These are phyloP conservation scores for Chlamydomonas eustigma DNA, from an alignment of 139 green algal genomes.

Conservation along the genomic window DNA sequence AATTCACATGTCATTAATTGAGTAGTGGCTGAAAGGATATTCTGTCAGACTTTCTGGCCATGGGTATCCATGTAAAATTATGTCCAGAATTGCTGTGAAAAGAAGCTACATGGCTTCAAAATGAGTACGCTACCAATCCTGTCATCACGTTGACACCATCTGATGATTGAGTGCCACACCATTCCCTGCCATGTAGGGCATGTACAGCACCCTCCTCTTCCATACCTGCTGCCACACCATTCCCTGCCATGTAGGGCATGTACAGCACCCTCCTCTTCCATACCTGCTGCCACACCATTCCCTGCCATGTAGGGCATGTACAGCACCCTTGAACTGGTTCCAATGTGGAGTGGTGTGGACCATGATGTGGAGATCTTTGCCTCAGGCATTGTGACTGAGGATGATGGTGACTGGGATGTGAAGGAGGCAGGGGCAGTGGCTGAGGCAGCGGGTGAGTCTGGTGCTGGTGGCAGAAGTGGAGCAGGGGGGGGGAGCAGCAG, in stretches of 20 bases:
- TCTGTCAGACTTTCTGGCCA: too few species aligned
- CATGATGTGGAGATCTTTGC: conserved; percentile 81
- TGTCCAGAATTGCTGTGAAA: too few species aligned
- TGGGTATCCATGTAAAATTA: too few species aligned
- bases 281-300: neutral
- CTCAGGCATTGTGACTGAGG: conserved; percentile 57
- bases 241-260: too few species aligned
- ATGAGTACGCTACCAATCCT: too few species aligned
- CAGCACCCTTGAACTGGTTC: conserved; percentile 83
- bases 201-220: neutral
- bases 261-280: neutral
- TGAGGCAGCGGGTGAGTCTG: conserved; percentile 23
- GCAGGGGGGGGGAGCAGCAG: neutral
- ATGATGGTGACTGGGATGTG: conserved; percentile 66
- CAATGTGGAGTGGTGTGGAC: conserved; percentile 79
- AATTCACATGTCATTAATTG: too few species aligned
- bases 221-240: too few species aligned
- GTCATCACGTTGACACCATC: too few species aligned
- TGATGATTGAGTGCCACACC: too few species aligned
- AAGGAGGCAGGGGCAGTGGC: conserved; percentile 5
- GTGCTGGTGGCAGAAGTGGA: conserved; percentile 67
- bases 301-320: conserved; percentile 57
- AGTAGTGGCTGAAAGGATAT: too few species aligned
- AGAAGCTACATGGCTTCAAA: too few species aligned
- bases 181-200: too few species aligned